Evolutionary conservation across 768 basidiomycete species (phyloP).

Genomic region (Exidia glandulosa): DNA sequence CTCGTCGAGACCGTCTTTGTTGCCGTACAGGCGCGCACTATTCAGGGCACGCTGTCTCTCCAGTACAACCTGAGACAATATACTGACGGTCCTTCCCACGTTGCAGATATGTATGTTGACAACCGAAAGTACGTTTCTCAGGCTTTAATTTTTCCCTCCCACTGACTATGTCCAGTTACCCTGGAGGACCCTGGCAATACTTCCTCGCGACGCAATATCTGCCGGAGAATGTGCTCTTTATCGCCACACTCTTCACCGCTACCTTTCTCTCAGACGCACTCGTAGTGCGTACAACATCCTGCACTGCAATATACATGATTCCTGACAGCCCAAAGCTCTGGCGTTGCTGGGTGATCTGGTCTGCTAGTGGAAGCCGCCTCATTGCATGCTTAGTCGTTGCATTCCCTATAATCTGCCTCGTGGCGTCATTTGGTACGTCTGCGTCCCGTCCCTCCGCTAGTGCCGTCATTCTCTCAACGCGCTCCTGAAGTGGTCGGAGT

Average conservation of each 20-base stretch:
- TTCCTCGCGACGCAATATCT: background rate
- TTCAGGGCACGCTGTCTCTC: background rate
- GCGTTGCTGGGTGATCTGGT: background rate
- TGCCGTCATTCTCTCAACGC: too few species aligned
- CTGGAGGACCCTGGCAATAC: background rate
- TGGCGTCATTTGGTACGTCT: background rate
- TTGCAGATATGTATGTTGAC: slow-evolving; percentile 7
- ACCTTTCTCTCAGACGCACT: background rate
- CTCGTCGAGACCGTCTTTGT: slow-evolving; percentile 27
- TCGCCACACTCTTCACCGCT: background rate
- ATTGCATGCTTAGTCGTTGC: background rate
- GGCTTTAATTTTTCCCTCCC: too few species aligned
- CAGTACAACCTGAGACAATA: background rate
- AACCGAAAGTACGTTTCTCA: slow-evolving; percentile 11
- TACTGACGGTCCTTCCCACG: background rate
- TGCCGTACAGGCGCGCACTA: slow-evolving; percentile 28
- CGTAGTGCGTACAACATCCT: background rate
- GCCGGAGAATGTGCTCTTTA: background rate
- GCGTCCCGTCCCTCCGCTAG: too few species aligned
- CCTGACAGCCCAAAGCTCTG: background rate
- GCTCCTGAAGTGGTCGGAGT: background rate
- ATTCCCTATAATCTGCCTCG: background rate
- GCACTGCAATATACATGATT: background rate
- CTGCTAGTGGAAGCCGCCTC: too few species aligned
- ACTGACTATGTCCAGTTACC: too few species aligned